Evolutionary conservation across 495 filamentous ascomycete species (phyloP), one percentile per base, ranked within the genome.

Genomic region (Aspergillus homomorphus): DNA sequence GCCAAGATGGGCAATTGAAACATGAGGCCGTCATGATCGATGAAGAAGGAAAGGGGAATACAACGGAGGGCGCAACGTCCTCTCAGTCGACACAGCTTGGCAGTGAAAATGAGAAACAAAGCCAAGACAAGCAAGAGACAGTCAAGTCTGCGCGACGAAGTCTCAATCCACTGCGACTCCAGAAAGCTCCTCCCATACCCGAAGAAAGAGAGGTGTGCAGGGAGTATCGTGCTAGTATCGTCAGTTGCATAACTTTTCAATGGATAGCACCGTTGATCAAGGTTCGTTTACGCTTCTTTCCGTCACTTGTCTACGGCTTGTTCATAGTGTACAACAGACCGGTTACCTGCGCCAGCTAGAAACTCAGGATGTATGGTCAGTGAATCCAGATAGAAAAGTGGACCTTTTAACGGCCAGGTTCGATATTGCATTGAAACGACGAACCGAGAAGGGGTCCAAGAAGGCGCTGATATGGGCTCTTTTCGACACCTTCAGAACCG

Each of bases 331-430:
- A 9, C 33, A 38, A 38, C 12, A 38, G 33, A 38, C 33, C 33
- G 93, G 93, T 18, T 98, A 96, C 69, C 83, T 91, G 65, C 86
- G 93, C 10, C 85, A 86, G 14, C 81, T 98, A 7, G 89, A 96
- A 62, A 72, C 86, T 38, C 87, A 87, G 66, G 93, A 98, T 67
- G 84, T 98, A 56, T 96, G 92, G 86, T 77, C 76, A 1, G 88
- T 97, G 49, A 96, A 96, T 61, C 92, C 92, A 0, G 69, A 88
- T 55, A 81, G 93, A 43, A 76, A 82, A n/a, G 86, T 88, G 42
- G 82, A 90, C 21, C 68, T 83, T 4, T 66, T 96, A 65, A 83
- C 87, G 10, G 68, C 69, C 8, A 88, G 82, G 63, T 72, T 94
- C 22, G 75, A 83, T 21, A 79, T 74, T 33, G 83, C 88, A 0